Evolutionary conservation across 306 rosid species (phyloP), one percentile per base, ranked within the genome.

Genomic region (Quercus dentata): DNA sequence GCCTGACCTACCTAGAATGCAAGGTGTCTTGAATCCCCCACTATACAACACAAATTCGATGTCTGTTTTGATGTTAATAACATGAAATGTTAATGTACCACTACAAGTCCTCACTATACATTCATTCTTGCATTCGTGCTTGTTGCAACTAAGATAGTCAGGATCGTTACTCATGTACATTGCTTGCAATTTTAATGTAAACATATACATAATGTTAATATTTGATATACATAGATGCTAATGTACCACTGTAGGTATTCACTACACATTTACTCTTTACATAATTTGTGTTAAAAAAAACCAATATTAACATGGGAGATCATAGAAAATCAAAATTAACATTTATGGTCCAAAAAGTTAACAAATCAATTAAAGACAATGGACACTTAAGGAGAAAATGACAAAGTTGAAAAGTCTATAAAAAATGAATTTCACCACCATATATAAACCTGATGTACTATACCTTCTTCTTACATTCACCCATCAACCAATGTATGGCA

Each of bases 61-160:
- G 86, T 94, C 89, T 3, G 90, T 94, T 83, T 95, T 79, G 56
- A 94, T 88, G 90, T 94, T 94, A 76, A 94, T 71, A 3, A 91
- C 94, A 81, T 94, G 98, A 77, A 94, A 94, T 68, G 86, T 41
- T 74, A 94, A 41, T n/a, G 94, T 67, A 62, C 94, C 97, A 75
- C 80, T 84, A 78, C 96, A 92, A 5, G 92, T 88, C 64, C 72
- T 63, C 19, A 54, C 73, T 30, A 1, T 19, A 56, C 94, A 93
- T 27, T 27, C 75, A 13, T 91, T 52, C 63, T 83, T 77, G 86
- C 98, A 91, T 69, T 85, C 85, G 57, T 83, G 83, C 44, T 81
- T 92, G 77, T 83, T 88, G 93, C 98, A 92, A 21, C 82, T 77
- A 0, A 92, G 71, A 75, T 92, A 94, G 74, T 81, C 81, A 41